Percentiles rank a stretch among this genome's conserved stretches.
phyloP scores from a whole-genome alignment of 2,329 filamentous ascomycete species.

The Pleoardoris graminearum region DNA sequence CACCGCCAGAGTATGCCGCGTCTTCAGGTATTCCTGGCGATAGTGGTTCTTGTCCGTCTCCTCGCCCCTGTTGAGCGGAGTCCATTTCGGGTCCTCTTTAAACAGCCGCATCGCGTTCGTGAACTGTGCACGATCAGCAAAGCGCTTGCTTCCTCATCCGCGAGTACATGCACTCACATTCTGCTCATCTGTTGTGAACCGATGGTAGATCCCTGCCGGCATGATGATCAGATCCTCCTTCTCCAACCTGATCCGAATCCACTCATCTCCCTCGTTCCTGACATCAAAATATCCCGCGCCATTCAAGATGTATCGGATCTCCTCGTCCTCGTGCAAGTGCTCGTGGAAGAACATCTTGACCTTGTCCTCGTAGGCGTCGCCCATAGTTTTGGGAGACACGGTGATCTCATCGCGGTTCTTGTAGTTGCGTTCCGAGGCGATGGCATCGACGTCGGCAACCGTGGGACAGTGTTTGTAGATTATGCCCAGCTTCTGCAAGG shows the following conservation, averaged over 20 bases:
- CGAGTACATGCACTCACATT: constrained; percentile 66
- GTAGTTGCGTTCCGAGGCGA: constrained; percentile 78
- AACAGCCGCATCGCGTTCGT: constrained; percentile 95
- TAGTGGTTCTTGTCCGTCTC: constrained; percentile 79
- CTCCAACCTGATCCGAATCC: constrained; percentile 83
- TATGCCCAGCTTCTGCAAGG: constrained; percentile 77
- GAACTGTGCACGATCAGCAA: constrained; percentile 61
- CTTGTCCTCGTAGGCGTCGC: constrained; percentile 86
- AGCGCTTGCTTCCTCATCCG: not conserved
- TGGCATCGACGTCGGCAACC: constrained; percentile 68
- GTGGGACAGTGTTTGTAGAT: constrained; percentile 71
- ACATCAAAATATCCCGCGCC: constrained; percentile 95
- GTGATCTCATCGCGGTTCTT: constrained; percentile 94
- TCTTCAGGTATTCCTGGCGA: constrained; percentile 73
- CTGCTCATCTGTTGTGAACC: constrained; percentile 89
- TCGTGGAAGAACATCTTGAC: constrained; percentile 93
- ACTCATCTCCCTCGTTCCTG: constrained; percentile 76
- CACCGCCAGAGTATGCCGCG: constrained; percentile 21
- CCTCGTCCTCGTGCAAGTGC: constrained; percentile 97
- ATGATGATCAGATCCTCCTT: constrained; percentile 92
- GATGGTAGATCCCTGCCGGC: constrained; percentile 93
- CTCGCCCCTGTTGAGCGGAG: constrained; percentile 77
- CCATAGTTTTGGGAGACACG: constrained; percentile 84
- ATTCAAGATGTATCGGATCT: constrained; percentile 91
- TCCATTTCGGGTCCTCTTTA: constrained; percentile 99